These are phyloP conservation scores for Corymbia calophylla DNA, from an alignment of 441 rosid genomes.

Conservation along the genomic window DNA sequence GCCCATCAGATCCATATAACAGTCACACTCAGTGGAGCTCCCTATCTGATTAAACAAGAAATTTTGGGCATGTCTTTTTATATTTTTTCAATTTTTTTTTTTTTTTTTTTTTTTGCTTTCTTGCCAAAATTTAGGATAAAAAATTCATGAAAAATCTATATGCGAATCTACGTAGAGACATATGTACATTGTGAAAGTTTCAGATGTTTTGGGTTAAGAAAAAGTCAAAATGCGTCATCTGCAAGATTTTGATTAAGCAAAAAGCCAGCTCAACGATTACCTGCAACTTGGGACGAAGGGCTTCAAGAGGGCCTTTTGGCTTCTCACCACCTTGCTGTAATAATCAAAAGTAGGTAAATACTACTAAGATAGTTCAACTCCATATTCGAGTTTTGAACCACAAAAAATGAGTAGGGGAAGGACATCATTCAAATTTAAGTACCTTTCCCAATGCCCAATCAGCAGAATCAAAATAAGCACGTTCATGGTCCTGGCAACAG, in stretches of 20 bases:
- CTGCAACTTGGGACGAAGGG: constrained; percentile 98
- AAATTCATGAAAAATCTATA: background rate
- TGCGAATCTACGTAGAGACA: background rate
- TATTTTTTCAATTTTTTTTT: background rate
- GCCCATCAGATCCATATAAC: background rate
- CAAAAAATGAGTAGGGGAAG: background rate
- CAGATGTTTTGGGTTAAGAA: background rate
- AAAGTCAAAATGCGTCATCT: background rate
- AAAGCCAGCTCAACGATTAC: constrained; percentile 21
- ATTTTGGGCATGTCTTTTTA: background rate
- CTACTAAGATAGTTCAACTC: background rate
- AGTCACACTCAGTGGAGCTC: background rate
- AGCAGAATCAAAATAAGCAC: constrained; percentile 99
- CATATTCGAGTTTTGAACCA: background rate
- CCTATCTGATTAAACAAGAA: background rate
- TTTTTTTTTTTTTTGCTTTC: no score
- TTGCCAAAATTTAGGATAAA: background rate
- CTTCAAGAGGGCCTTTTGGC: constrained; percentile 99
- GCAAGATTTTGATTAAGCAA: background rate
- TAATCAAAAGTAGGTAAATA: constrained; percentile 7
- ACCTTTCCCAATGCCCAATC: constrained; percentile 99
- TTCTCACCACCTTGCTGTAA: constrained; percentile 96
- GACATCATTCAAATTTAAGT: constrained; percentile 1
- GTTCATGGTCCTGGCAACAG: constrained; percentile 78
- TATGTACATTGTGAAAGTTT: background rate